Conservation (phyloP, 495 filamentous ascomycete species). For the Aspergillus campestris region DNA sequence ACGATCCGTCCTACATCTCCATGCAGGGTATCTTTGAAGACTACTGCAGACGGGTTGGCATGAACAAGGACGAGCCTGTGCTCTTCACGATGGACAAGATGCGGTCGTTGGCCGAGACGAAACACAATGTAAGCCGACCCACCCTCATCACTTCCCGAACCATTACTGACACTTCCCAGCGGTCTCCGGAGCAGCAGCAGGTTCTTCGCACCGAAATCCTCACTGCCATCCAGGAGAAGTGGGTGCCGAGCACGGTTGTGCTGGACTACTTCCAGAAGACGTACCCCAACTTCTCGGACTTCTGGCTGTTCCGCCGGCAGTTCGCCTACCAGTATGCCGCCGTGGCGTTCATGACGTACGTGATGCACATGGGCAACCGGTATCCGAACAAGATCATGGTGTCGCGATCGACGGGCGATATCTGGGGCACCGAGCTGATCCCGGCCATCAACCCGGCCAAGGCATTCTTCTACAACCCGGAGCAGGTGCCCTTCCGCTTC, state of each 20-base stretch:
- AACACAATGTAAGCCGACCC: conserved; percentile 43
- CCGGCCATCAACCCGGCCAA: conserved; percentile 70
- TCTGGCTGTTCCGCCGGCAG: conserved; percentile 95
- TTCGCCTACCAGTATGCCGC: conserved; percentile 96
- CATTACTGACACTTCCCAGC: conserved; percentile 35
- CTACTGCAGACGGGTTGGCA: conserved; percentile 75
- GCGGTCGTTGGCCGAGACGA: conserved; percentile 61
- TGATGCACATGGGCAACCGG: conserved; percentile 89
- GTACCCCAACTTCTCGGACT: conserved; percentile 84
- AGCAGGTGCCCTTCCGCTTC: conserved; percentile 92
- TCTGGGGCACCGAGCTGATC: conserved; percentile 94
- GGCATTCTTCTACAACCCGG: conserved; percentile 86
- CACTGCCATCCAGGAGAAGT: conserved; percentile 82
- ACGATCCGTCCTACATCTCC: conserved; percentile 89
- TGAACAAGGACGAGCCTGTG: conserved; percentile 90
- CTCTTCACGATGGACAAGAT: conserved; percentile 93
- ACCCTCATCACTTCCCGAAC: neutral
- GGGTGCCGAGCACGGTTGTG: conserved; percentile 69
- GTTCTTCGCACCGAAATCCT: conserved; percentile 74
- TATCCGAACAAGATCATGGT: conserved; percentile 94
- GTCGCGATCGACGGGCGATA: conserved; percentile 77
- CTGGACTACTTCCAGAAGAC: conserved; percentile 85
- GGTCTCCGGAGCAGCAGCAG: conserved; percentile 56
- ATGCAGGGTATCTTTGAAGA: conserved; percentile 93
- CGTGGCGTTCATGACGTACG: conserved; percentile 96